A percentile compares a stretch with the other conserved stretches of the same genome.
Conservation (phyloP, 1,284 basidiomycete species). For the Cryptococcus deneoformans region DNA sequence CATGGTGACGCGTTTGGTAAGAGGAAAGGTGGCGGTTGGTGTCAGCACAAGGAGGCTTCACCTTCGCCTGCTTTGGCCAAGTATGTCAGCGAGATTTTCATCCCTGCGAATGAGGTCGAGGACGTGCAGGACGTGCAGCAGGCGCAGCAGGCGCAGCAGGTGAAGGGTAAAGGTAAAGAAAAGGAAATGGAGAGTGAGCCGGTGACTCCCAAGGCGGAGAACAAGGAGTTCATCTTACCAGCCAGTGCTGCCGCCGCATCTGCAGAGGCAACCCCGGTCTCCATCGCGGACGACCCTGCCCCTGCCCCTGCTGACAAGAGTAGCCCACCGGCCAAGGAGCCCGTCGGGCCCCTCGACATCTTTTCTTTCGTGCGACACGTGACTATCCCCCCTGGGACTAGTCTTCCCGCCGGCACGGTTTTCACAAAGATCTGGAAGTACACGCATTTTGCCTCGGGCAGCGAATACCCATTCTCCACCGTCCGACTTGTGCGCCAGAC, state of each 20-base stretch:
- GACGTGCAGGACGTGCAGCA: too few species aligned
- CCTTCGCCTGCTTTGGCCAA: background rate
- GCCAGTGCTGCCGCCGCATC: background rate
- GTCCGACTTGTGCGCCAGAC: slow-evolving; percentile 32
- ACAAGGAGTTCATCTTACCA: background rate
- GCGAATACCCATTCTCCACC: slow-evolving; percentile 34
- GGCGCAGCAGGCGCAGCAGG: too few species aligned
- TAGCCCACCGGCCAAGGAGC: slow-evolving; percentile 9
- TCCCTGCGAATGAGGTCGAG: background rate
- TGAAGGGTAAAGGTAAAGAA: background rate
- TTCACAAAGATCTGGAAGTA: slow-evolving; percentile 46
- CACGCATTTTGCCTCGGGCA: slow-evolving; percentile 39
- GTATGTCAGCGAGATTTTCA: background rate
- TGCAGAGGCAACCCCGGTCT: background rate
- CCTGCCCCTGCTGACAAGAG: too few species aligned
- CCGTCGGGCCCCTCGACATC: slow-evolving; percentile 34
- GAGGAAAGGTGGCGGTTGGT: slow-evolving; percentile 14
- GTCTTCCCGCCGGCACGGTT: slow-evolving; percentile 38
- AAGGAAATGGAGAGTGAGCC: background rate
- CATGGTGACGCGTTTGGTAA: slow-evolving; percentile 22
- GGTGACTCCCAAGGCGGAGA: background rate
- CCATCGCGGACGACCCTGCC: background rate
- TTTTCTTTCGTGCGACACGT: slow-evolving; percentile 43
- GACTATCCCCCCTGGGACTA: slow-evolving; percentile 36
- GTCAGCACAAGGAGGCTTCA: slow-evolving; percentile 3